These are phyloP conservation scores for Astragalus glycyphyllos DNA, from an alignment of 306 rosid genomes.

Conservation along the genomic window DNA sequence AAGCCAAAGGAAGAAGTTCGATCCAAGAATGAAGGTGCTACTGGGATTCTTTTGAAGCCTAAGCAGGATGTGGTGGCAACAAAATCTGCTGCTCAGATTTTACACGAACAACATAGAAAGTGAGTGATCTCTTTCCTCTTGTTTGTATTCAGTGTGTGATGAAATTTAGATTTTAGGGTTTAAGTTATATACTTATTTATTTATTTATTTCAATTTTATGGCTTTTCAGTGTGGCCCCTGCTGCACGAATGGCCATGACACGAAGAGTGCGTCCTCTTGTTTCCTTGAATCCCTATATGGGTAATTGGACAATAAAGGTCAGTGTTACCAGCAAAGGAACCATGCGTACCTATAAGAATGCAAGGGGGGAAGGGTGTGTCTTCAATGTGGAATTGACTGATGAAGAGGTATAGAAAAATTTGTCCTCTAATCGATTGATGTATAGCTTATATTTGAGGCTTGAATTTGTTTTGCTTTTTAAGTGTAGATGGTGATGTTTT, in stretches of 20 bases:
- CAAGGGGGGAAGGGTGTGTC: constrained; percentile 94
- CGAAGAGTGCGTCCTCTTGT: constrained; percentile 90
- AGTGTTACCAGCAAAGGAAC: constrained; percentile 89
- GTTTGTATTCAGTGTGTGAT: background rate
- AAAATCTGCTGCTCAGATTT: constrained; percentile 90
- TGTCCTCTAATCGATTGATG: background rate
- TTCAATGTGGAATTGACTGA: constrained; percentile 95
- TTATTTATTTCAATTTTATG: background rate
- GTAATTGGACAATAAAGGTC: constrained; percentile 89
- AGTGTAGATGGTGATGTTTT: background rate
- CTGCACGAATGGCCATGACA: constrained; percentile 89
- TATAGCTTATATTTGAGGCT: background rate
- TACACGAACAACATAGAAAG: constrained; percentile 80
- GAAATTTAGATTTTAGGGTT: background rate
- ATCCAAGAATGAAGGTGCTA: constrained; percentile 46
- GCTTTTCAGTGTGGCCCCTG: constrained; percentile 66
- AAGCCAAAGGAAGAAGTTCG: constrained; percentile 53
- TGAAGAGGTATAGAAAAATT: constrained; percentile 70
- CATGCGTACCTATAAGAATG: constrained; percentile 84
- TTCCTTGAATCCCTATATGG: constrained; percentile 91
- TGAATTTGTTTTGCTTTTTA: background rate
- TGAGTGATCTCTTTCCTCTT: constrained; percentile 46
- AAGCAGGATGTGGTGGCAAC: constrained; percentile 76
- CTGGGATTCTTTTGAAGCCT: constrained; percentile 66
- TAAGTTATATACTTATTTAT: background rate